Conservation (phyloP, 257 asterid species). For the Solanum gracilifrons region DNA sequence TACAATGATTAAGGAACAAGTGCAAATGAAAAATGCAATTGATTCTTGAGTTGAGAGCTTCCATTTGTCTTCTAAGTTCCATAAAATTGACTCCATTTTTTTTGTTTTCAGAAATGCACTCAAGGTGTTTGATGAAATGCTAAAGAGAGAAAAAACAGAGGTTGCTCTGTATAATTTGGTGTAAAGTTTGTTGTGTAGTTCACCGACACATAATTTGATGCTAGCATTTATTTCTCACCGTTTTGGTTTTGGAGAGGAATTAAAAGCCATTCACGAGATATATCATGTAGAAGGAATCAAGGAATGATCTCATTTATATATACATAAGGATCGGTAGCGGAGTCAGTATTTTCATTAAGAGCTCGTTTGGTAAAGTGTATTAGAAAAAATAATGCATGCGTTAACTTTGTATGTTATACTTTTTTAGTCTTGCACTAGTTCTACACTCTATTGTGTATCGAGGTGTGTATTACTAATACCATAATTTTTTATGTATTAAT, state of each 20-base stretch:
- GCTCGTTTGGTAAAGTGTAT: not conserved
- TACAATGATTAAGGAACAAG: slow-evolving; percentile 20
- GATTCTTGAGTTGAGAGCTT: slow-evolving; percentile 47
- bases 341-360: too few species aligned
- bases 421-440: not conserved
- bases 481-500: too few species aligned
- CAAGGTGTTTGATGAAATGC: not conserved
- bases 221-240: slow-evolving; percentile 14
- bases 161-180: not conserved
- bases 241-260: not conserved
- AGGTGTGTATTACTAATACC: not conserved
- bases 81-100: slow-evolving; percentile 50
- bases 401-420: not conserved
- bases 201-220: not conserved
- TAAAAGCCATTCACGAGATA: slow-evolving; percentile 6
- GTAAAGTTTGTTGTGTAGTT: not conserved
- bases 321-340: not conserved
- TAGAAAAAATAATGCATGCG: too few species aligned
- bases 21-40: slow-evolving; percentile 31
- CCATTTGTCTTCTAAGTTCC: slow-evolving; percentile 63
- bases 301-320: not conserved
- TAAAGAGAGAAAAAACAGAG: not conserved
- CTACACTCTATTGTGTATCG: not conserved
- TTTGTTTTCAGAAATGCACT: not conserved
- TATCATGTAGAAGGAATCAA: not conserved